A percentile compares a stretch with the other conserved stretches of the same genome.
Conservation (phyloP, 2,329 filamentous ascomycete species). For the Chrysoporthe austroafricana region DNA sequence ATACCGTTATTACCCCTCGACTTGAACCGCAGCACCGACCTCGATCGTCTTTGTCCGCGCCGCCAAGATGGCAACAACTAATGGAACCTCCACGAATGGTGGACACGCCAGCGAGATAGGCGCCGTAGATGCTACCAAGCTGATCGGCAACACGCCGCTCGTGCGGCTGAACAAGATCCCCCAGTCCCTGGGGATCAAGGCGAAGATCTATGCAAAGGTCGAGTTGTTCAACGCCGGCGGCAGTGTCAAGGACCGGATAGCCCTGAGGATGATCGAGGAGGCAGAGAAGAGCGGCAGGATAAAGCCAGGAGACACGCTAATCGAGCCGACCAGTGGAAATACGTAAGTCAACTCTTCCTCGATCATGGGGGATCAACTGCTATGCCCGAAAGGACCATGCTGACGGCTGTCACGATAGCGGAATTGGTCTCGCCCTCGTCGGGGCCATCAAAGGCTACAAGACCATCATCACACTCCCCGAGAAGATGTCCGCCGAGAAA, state of each 20-base stretch:
- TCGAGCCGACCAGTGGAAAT: slow-evolving; percentile 97
- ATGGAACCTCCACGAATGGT: slow-evolving; percentile 21
- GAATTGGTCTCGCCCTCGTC: slow-evolving; percentile 92
- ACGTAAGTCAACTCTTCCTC: slow-evolving; percentile 56
- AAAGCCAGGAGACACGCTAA: slow-evolving; percentile 94
- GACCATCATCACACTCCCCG: slow-evolving; percentile 96
- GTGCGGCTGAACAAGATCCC: slow-evolving; percentile 93
- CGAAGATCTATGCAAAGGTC: slow-evolving; percentile 86
- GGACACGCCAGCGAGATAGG: slow-evolving; percentile 25
- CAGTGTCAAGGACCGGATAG: slow-evolving; percentile 93
- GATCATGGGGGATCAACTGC: slow-evolving; percentile 34
- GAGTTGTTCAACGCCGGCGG: slow-evolving; percentile 95
- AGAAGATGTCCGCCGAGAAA: slow-evolving; percentile 99
- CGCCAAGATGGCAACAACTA: slow-evolving; percentile 23
- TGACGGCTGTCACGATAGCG: slow-evolving; percentile 46
- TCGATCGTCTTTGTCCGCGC: neutral
- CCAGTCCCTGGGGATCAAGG: slow-evolving; percentile 85
- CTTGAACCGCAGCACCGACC: neutral
- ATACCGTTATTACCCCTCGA: slow-evolving; percentile 3
- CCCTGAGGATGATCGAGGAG: slow-evolving; percentile 95
- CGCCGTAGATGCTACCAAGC: slow-evolving; percentile 71
- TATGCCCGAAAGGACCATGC: neutral
- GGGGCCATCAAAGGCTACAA: slow-evolving; percentile 97
- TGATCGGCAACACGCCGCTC: slow-evolving; percentile 96
- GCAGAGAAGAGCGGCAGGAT: slow-evolving; percentile 90